Base-by-base conservation (phyloP, 116 monocot genomes). In the Phalaenopsis hybrid region DNA sequence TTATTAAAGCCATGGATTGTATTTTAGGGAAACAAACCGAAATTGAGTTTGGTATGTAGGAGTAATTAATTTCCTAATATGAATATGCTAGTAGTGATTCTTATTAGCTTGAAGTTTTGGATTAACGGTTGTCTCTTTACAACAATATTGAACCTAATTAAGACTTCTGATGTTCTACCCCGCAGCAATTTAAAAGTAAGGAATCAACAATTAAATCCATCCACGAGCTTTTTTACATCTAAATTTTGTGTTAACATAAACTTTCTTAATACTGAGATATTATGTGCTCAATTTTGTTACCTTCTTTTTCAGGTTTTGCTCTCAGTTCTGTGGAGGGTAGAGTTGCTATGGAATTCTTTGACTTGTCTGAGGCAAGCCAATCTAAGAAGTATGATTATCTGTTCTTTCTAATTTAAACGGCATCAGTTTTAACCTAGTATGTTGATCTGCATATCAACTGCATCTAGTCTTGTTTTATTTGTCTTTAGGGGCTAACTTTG, bases 331-430 rank as follows among this genome's bases (percentile, higher is more conserved):
- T 97, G 49, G 97, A 97, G 88, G 97, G 97, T 50, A 86, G 94
- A 45, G 97, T 94, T 77, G 94, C 97, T 28, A 97, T 97, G 97
- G 97, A 97, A 79, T 97, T 97, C 84, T 97, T 97, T 87, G 94
- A 94, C 82, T 48, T 94, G 78, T 94, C 97, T 50, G 97, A 94
- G 46, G 81, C 91, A 63, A 89, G 86, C 41, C 97, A 97, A 82
- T 76, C 89, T 67, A 97, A 97, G 69, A 97, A 91, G 97, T 97
- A 93, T 82, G 80, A 33, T 84, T 18, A 78, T 20, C 69, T 57
- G 76, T 65, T 81, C 43, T 45, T 45, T 45, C 44, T 44, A 44
- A 34, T 75, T 44, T 11, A 70, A 70, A 37, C n/a, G 6, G 13
- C 11, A 75, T 20, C 45, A 44, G 13, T 75, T 75, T 70, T 70